These are phyloP conservation scores for Myxozyma sirexii DNA, from an alignment of 805 yeast species.

Conservation along the genomic window DNA sequence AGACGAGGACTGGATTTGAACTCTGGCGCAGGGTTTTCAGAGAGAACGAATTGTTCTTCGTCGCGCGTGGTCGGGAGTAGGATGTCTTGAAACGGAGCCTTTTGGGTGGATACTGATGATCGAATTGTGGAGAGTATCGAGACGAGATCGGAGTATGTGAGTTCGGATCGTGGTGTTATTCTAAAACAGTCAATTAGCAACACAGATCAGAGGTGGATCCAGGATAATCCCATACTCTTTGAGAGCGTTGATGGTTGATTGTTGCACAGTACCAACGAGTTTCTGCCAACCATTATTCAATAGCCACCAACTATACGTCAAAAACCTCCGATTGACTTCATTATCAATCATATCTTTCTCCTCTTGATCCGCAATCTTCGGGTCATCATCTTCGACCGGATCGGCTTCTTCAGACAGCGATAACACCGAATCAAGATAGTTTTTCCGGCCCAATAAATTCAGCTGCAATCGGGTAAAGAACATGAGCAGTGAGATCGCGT, in stretches of 20 bases:
- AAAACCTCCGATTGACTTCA: slow-evolving; percentile 70
- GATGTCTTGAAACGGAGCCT: slow-evolving; percentile 1
- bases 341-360: slow-evolving; percentile 34
- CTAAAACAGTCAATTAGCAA: not conserved
- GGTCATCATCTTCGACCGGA: slow-evolving; percentile 36
- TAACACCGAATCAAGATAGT: slow-evolving; percentile 75
- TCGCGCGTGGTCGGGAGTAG: slow-evolving; percentile 28
- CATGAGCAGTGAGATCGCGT: slow-evolving; percentile 68
- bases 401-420: slow-evolving; percentile 25
- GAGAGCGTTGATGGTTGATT: slow-evolving; percentile 62
- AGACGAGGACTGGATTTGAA: slow-evolving; percentile 5
- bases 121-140: not conserved
- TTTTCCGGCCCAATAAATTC: slow-evolving; percentile 83
- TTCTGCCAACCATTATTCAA: slow-evolving; percentile 80
- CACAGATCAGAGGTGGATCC: too few species aligned
- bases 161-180: slow-evolving; percentile 5
- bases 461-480: slow-evolving; percentile 81
- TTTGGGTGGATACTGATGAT: not conserved
- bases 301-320: slow-evolving; percentile 92
- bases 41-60: slow-evolving; percentile 33
- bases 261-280: slow-evolving; percentile 56
- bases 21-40: slow-evolving; percentile 14
- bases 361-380: slow-evolving; percentile 28
- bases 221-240: slow-evolving; percentile 40
- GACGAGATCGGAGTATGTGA: slow-evolving; percentile 4